A percentile compares a stretch with the other conserved stretches of the same genome.
Evolutionary conservation across 768 basidiomycete species (phyloP).

Genomic region (Guyanaporus albipodus): DNA sequence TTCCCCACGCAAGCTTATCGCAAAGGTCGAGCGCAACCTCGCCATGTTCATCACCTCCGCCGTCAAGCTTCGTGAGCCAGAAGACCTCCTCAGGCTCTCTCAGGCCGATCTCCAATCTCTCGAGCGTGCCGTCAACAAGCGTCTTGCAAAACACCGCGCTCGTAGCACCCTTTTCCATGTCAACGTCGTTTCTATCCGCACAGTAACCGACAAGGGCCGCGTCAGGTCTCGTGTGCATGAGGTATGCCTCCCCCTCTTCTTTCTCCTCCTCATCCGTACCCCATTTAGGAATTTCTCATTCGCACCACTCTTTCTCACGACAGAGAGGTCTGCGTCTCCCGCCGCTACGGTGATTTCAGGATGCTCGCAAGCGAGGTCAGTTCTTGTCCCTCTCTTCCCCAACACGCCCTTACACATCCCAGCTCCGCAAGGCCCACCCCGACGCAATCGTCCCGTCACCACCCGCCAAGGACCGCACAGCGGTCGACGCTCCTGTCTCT

Average conservation of each 20-base stretch:
- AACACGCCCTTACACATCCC: constrained; percentile 11
- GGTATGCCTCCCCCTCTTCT: constrained; percentile 38
- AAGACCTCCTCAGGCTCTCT: constrained; percentile 87
- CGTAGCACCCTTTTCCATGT: constrained; percentile 71
- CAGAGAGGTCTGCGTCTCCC: constrained; percentile 81
- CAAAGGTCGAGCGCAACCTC: constrained; percentile 81
- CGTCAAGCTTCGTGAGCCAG: constrained; percentile 75
- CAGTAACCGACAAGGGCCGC: constrained; percentile 78
- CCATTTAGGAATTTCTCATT: constrained; percentile 85
- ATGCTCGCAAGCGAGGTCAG: constrained; percentile 80
- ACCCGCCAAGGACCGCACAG: constrained; percentile 84
- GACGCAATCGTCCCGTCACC: constrained; percentile 77
- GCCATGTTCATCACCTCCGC: constrained; percentile 79
- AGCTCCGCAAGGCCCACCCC: constrained; percentile 87
- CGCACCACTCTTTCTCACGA: constrained; percentile 72
- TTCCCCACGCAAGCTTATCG: constrained; percentile 63
- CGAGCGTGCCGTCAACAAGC: constrained; percentile 64
- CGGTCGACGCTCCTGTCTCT: constrained; percentile 46
- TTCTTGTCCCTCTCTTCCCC: neutral
- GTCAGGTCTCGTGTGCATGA: constrained; percentile 86
- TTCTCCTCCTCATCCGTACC: neutral
- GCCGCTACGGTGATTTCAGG: constrained; percentile 94
- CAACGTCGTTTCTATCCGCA: constrained; percentile 85
- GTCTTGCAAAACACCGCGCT: constrained; percentile 46
- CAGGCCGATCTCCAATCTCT: constrained; percentile 81